These are phyloP conservation scores for Syzygium grande DNA, from an alignment of 345 rosid genomes.

Conservation along the genomic window DNA sequence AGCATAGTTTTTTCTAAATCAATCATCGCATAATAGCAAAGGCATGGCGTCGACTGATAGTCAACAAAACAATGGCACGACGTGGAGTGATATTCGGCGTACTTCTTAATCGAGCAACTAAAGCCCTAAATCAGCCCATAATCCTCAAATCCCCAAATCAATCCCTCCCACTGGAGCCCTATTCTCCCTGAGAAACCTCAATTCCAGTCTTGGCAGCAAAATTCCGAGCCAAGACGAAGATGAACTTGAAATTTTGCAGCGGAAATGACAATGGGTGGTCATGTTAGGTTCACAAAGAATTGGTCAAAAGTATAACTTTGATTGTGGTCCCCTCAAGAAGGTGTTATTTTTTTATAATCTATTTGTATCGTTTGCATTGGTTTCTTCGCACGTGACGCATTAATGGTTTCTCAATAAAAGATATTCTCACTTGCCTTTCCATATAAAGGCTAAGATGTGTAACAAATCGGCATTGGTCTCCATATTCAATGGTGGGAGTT, in stretches of 20 bases:
- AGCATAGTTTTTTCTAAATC: not conserved
- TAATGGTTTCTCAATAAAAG: not conserved
- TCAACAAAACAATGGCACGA: not conserved
- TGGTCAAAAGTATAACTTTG: accelerated
- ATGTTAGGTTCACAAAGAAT: not conserved
- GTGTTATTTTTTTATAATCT: not conserved
- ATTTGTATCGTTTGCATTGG: accelerated
- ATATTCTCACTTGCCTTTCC: not conserved
- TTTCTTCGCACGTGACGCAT: accelerated
- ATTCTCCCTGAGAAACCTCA: not conserved
- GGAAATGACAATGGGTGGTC: not conserved
- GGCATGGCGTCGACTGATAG: not conserved
- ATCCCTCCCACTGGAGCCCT: not conserved
- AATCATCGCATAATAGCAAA: not conserved
- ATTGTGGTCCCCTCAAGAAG: not conserved
- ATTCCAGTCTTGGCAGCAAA: not conserved
- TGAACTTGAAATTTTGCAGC: not conserved
- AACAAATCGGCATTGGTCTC: not conserved
- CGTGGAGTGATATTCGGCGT: not conserved
- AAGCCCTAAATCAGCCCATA: not conserved
- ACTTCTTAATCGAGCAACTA: not conserved
- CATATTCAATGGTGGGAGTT: not conserved
- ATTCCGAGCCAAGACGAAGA: not conserved
- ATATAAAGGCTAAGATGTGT: not conserved
- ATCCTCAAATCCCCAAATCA: not conserved